A percentile compares a stretch with the other conserved stretches of the same genome.
Conservation (phyloP, 176 grass and related monocot species). For the Areca catechu region DNA sequence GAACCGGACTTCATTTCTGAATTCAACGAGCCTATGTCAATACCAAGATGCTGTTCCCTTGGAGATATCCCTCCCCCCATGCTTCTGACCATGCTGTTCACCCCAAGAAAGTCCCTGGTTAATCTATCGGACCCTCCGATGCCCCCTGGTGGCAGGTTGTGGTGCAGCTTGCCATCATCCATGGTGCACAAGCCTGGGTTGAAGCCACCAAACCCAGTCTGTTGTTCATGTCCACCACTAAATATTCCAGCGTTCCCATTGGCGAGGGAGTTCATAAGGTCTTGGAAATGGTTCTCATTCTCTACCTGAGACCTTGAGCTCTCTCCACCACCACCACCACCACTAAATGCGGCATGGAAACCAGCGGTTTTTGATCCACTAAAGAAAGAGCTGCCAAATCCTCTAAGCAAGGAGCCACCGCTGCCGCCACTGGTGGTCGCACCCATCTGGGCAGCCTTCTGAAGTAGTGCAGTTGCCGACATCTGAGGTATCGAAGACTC, state of each 20-base stretch:
- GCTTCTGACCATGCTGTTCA: constrained; percentile 10
- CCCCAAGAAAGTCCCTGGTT: constrained; percentile 16
- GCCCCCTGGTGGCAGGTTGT: no score
- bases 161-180: no score
- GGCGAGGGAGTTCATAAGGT: constrained; percentile 9
- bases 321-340: constrained; percentile 1
- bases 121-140: not conserved
- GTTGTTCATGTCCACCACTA: constrained; percentile 4
- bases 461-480: constrained; percentile 17
- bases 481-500: not conserved
- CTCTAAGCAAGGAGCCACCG: constrained; percentile 3
- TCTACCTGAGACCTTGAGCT: not conserved
- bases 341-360: not conserved
- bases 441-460: constrained; percentile 18
- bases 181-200: no score
- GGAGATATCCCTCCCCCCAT: constrained; percentile 1
- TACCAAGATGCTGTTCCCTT: constrained; percentile 13
- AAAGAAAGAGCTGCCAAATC: constrained; percentile 7
- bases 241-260: not conserved
- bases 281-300: constrained; percentile 3
- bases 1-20: constrained; percentile 2
- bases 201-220: constrained; percentile 1
- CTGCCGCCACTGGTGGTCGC: not conserved
- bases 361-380: not conserved
- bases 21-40: constrained; percentile 9